Evolutionary conservation across 805 yeast genomes (phyloP).

Genomic region (Vanderwaltozyma yarrowii): DNA sequence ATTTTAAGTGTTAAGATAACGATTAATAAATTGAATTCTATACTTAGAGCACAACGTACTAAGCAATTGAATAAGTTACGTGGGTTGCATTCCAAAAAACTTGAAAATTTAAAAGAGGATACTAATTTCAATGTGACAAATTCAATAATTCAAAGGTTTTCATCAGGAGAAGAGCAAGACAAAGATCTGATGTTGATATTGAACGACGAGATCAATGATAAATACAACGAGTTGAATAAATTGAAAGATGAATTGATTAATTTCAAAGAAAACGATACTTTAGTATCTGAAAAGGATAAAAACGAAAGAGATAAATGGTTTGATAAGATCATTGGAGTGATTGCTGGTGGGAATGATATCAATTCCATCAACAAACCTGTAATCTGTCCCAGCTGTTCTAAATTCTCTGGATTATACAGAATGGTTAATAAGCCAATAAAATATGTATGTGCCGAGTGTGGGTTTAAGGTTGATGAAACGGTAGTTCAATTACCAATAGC

Average conservation of each 20-base stretch:
- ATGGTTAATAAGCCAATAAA: constrained; percentile 13
- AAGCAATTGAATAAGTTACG: constrained; percentile 28
- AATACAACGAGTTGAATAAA: constrained; percentile 32
- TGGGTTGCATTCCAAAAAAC: constrained; percentile 40
- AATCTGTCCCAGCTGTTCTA: constrained; percentile 19
- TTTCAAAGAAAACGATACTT: constrained; percentile 6
- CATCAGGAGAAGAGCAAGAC: constrained; percentile 39
- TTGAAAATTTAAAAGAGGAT: constrained; percentile 57
- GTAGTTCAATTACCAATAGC: constrained; percentile 1
- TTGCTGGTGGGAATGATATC: constrained; percentile 24
- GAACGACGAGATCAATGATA: constrained; percentile 34
- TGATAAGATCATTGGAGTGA: constrained; percentile 22
- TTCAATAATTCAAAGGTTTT: constrained; percentile 57
- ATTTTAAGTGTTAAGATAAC: not conserved
- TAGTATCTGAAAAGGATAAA: constrained; percentile 7
- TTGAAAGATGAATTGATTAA: constrained; percentile 25
- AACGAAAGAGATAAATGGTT: constrained; percentile 27
- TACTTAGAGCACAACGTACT: not conserved
- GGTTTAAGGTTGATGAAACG: constrained; percentile 8
- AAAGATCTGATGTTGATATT: constrained; percentile 36
- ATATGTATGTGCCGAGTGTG: constrained; percentile 24
- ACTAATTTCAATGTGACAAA: constrained; percentile 71
- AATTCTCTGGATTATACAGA: constrained; percentile 18
- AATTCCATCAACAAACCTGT: constrained; percentile 10
- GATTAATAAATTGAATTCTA: not conserved